Percentiles rank a stretch among this genome's conserved stretches.
Evolutionary conservation across 2,329 filamentous ascomycete genomes (phyloP).

Genomic region (Pseudocercospora eumusae): DNA sequence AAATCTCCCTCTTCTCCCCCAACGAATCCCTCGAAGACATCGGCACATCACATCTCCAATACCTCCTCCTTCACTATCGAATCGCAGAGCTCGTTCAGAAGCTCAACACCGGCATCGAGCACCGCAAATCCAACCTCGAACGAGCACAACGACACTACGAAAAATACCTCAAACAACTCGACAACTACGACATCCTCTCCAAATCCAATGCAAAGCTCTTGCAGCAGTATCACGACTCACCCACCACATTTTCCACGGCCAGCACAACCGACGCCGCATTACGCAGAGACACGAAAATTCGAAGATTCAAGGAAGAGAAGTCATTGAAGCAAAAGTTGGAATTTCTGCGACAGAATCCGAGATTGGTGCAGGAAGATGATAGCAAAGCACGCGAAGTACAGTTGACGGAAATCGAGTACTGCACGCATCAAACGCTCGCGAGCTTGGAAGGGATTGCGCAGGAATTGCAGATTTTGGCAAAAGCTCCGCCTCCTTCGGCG

Average conservation of each 20-base stretch:
- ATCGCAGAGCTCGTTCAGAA: constrained; percentile 78
- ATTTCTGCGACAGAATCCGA: constrained; percentile 62
- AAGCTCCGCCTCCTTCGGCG: constrained; percentile 62
- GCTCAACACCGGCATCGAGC: constrained; percentile 57
- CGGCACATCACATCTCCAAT: constrained; percentile 78
- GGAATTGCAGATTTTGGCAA: constrained; percentile 78
- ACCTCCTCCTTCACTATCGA: constrained; percentile 74
- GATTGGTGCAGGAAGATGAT: constrained; percentile 72
- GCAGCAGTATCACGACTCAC: constrained; percentile 71
- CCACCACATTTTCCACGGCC: constrained; percentile 71
- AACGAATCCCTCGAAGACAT: constrained; percentile 91
- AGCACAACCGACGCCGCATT: constrained; percentile 66
- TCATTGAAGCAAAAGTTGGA: constrained; percentile 81
- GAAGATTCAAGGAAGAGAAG: constrained; percentile 81
- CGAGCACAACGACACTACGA: constrained; percentile 72
- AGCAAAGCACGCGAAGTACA: constrained; percentile 78
- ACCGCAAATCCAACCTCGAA: constrained; percentile 62
- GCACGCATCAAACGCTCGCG: constrained; percentile 78
- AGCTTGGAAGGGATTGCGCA: constrained; percentile 82
- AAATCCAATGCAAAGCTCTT: constrained; percentile 67
- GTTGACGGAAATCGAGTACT: constrained; percentile 71
- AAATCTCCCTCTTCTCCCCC: constrained; percentile 79
- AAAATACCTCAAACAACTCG: constrained; percentile 71
- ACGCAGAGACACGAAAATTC: constrained; percentile 80
- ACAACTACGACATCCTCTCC: constrained; percentile 74